Base-by-base conservation (phyloP, 495 filamentous ascomycete genomes). In the Penicillium dipodomyicola region DNA sequence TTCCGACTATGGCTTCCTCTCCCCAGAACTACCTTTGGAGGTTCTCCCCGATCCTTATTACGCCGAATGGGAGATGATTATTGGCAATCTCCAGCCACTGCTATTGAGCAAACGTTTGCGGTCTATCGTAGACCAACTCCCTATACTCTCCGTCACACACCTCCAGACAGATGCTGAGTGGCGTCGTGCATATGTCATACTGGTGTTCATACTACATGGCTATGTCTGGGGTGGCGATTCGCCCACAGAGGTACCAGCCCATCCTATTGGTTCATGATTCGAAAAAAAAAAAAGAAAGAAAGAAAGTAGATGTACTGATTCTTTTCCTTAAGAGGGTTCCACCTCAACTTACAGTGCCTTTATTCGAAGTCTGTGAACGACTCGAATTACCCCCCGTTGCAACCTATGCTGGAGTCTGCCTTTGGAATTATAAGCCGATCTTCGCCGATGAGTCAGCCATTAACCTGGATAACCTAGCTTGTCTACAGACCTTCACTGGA, bases 381-480 rank as follows among this genome's bases (percentile, higher is more conserved):
- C 84, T 99, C 20, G 91, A 96, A 58, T 76, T 99, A 41, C 92
- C 92, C 19, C 89, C 92, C 3, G 94, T 99, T 30, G 95, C 94
- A 50, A 97, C 95, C 30, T 99, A 97, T 66, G 89, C 94, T 10
- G 90, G 87, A 19, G 83, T 96, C 9, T 89, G 87, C 56, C 80
- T 99, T 30, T 99, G 95, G 94, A 99, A 99, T 71, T 97, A 88
- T 77, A 91, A 89, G 71, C 88, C 92, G 1, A 80, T 97, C 41
- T 96, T 96, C 65, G 70, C 81, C 40, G 82, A 88, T 56, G 90
- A 95, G 65, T 82, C 83, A 14, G 83, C 93, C 43, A 90, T 93
- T 63, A 83, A 85, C 47, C 80, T 96, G 33, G 81, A 91, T 56
- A 97, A 97, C 63, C 78, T 99, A 41, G 83, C 87, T 23, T 92